phyloP scores from a whole-genome alignment of 495 filamentous ascomycete species.

The Penicillium manginii region DNA sequence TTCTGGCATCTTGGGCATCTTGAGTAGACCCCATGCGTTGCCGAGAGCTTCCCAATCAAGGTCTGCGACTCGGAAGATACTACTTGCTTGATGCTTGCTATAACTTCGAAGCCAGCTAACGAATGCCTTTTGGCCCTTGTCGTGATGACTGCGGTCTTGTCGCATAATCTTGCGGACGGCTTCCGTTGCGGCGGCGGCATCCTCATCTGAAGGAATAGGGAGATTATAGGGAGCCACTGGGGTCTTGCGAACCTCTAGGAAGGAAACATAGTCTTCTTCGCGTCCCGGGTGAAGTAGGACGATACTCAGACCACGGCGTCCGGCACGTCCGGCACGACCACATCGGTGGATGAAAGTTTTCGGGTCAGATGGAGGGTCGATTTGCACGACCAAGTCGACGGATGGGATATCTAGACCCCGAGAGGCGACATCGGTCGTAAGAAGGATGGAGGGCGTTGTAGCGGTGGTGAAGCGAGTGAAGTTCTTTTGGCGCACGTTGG shows the following conservation, averaged over 20 bases:
- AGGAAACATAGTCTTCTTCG: slow-evolving; percentile 88
- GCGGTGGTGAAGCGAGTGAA: slow-evolving; percentile 75
- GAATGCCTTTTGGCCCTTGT: slow-evolving; percentile 87
- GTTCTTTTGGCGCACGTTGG: slow-evolving; percentile 79
- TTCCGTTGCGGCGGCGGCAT: slow-evolving; percentile 55
- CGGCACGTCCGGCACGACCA: slow-evolving; percentile 89
- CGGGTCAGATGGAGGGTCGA: slow-evolving; percentile 89
- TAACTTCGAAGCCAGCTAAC: slow-evolving; percentile 92
- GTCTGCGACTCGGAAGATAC: slow-evolving; percentile 85
- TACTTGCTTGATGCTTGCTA: slow-evolving; percentile 84
- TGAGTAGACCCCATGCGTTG: slow-evolving; percentile 79
- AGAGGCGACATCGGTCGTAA: slow-evolving; percentile 86
- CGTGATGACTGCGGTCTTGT: slow-evolving; percentile 79
- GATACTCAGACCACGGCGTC: slow-evolving; percentile 81
- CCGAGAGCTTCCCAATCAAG: slow-evolving; percentile 84
- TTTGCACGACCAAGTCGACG: slow-evolving; percentile 90
- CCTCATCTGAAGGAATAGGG: slow-evolving; percentile 54
- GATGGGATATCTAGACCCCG: slow-evolving; percentile 92
- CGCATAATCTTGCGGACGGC: slow-evolving; percentile 64
- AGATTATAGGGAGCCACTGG: slow-evolving; percentile 68
- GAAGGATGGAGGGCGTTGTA: slow-evolving; percentile 69
- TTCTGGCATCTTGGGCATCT: slow-evolving; percentile 94
- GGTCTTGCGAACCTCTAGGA: slow-evolving; percentile 87
- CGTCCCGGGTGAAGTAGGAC: slow-evolving; percentile 79
- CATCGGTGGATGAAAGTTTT: slow-evolving; percentile 96